A percentile compares a stretch with the other conserved stretches of the same genome.
These are phyloP conservation scores for Phoma herbarum DNA, from an alignment of 2,329 filamentous ascomycete species.

Conservation along the genomic window DNA sequence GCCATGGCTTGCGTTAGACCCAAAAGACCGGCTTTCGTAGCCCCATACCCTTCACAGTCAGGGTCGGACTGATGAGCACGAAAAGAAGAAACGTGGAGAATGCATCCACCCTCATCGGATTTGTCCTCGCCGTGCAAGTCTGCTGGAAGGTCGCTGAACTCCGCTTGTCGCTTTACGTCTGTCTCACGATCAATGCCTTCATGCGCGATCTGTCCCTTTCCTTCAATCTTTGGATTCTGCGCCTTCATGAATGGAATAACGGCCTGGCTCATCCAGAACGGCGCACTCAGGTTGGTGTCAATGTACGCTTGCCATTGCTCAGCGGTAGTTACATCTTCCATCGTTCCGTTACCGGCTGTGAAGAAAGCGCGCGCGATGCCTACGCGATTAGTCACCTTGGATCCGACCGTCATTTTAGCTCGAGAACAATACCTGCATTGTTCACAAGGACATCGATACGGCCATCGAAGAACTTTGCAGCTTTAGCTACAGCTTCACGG, in stretches of 20 bases:
- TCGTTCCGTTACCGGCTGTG: conserved; percentile 34
- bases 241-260: conserved; percentile 36
- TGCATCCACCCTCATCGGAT: conserved; percentile 37
- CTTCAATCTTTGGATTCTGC: not conserved
- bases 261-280: conserved; percentile 24
- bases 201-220: conserved; percentile 5
- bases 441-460: conserved; percentile 44
- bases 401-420: too few relatives aligned
- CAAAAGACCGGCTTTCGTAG: conserved; percentile 60
- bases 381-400: not conserved
- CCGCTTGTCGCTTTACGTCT: conserved; percentile 32
- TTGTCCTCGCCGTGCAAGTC: conserved; percentile 35
- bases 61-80: conserved; percentile 59
- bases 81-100: conserved; percentile 60
- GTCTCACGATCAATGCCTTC: conserved; percentile 28
- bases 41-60: conserved; percentile 59
- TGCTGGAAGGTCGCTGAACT: conserved; percentile 31
- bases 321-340: conserved; percentile 34
- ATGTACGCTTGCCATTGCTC: conserved; percentile 38
- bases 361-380: conserved; percentile 37
- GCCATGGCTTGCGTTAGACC: conserved; percentile 60
- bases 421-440: conserved; percentile 37
- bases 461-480: conserved; percentile 51
- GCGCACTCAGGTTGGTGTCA: conserved; percentile 32
- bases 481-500: conserved; percentile 45